phyloP scores from a whole-genome alignment of 1,284 basidiomycete genomes.

The Ceratobasidium sp. region DNA sequence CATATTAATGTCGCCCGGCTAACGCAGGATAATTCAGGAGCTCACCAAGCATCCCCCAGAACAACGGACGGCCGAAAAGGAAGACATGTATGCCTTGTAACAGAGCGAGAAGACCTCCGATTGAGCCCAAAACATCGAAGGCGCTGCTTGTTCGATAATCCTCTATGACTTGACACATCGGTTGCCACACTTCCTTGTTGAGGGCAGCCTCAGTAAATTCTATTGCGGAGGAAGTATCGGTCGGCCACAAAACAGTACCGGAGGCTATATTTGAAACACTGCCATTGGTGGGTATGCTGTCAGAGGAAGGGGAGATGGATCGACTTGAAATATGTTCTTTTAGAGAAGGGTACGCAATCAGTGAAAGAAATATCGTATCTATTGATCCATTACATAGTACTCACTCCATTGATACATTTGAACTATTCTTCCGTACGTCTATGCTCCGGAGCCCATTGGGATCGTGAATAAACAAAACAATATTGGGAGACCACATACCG shows the following conservation, averaged over 20 bases:
- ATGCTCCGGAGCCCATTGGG: not conserved
- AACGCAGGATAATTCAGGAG: not conserved
- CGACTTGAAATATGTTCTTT: not conserved
- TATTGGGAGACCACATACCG: not conserved
- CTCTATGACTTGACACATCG: not conserved
- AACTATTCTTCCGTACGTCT: not conserved
- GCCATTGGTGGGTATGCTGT: not conserved
- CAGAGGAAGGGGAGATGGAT: not conserved
- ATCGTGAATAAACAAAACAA: not conserved
- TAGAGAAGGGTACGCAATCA: not conserved
- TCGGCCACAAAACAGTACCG: not conserved
- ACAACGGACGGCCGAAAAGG: conserved; percentile 20
- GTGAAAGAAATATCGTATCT: not conserved
- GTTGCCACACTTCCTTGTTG: not conserved
- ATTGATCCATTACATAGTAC: not conserved
- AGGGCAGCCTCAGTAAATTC: not conserved
- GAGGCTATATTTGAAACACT: not conserved
- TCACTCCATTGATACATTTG: not conserved
- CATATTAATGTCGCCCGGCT: not conserved
- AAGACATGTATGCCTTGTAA: conserved; percentile 26
- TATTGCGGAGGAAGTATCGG: not conserved
- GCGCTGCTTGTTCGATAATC: conserved; percentile 10
- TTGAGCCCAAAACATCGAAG: conserved; percentile 23
- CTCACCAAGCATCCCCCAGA: conserved; percentile 33
- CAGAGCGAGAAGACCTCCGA: conserved; percentile 29